phyloP scores from a whole-genome alignment of 2,329 filamentous ascomycete genomes.

The Erysiphe pulchra region DNA sequence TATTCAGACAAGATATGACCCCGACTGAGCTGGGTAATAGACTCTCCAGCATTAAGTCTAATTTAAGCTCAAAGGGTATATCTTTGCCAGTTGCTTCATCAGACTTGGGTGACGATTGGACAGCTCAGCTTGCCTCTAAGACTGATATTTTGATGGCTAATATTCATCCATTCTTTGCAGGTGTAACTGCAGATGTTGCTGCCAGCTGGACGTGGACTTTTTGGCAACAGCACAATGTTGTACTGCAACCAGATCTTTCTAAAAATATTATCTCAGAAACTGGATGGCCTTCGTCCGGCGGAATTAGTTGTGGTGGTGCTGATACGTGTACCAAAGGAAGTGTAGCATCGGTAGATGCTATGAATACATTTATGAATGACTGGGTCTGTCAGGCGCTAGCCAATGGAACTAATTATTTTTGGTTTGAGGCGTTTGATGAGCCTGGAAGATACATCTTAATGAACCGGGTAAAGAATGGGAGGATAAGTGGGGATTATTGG shows the following conservation, averaged over 20 bases:
- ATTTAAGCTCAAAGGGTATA: conserved; percentile 40
- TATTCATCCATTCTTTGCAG: conserved; percentile 87
- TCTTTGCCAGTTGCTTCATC: conserved; percentile 58
- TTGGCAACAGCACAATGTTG: conserved; percentile 45
- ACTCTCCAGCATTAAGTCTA: conserved; percentile 41
- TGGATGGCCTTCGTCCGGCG: conserved; percentile 70
- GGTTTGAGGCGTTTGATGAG: conserved; percentile 94
- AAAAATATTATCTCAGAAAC: conserved; percentile 74
- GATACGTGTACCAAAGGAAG: conserved; percentile 36
- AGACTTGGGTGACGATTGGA: conserved; percentile 79
- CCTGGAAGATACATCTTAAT: conserved; percentile 76
- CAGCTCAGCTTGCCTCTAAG: conserved; percentile 33
- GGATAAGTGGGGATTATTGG: conserved; percentile 86
- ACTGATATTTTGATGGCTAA: conserved; percentile 90
- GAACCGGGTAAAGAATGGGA: conserved; percentile 51
- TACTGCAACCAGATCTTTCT: conserved; percentile 29
- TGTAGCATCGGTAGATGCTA: conserved; percentile 51
- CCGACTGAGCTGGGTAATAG: conserved; percentile 33
- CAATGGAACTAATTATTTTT: conserved; percentile 83
- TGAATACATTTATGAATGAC: conserved; percentile 66
- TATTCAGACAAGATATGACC: conserved; percentile 54
- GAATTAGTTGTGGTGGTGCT: conserved; percentile 43
- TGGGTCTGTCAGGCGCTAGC: conserved; percentile 62
- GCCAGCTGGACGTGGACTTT: conserved; percentile 64
- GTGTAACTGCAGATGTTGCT: conserved; percentile 39